Evolutionary conservation across 306 rosid species (phyloP), one percentile per base, ranked within the genome.

Genomic region (Lathyrus tuberosus): DNA sequence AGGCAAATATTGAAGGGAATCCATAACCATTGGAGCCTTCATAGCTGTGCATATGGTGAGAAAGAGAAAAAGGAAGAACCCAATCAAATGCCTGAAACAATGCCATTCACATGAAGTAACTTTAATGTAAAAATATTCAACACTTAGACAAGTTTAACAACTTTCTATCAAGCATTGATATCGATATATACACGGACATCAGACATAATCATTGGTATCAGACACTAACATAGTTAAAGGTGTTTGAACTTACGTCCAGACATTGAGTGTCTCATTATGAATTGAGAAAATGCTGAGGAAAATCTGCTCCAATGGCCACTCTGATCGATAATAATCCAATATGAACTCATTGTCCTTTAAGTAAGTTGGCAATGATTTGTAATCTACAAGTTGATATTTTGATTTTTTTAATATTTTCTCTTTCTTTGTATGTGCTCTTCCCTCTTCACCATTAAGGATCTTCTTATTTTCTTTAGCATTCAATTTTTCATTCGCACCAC

Each of bases 221-320:
- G 3, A 47, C 20, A n/a, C 20, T 7, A 47, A 47, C 20, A 15
- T n/a, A 6, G 16, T n/a, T 16, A n/a, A 47, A 7, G 4, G 18
- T 51, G 58, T 51, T 18, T 51, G 58, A 9, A 18, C 93, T 83
- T 63, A 87, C 93, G 86, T 87, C 93, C 93, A 87, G 6, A 88
- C 81, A 70, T 88, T 85, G 14, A 88, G 86, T 9, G 94, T 88
- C 74, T 88, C 90, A 22, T 88, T 88, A 65, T 85, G 94, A 77
- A 83, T 76, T 48, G 81, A 62, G 84, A 88, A 85, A 60, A 85
- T 77, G 81, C 90, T 88, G 26, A 85, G 86, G 74, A 88, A 31
- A 22, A 67, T 74, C 54, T 87, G 90, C 74, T 81, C 81, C 76
- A 88, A 48, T 8, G 94, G 84, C 94, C 94, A 88, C 37, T 85